Evolutionary conservation across 2,329 filamentous ascomycete genomes (phyloP).

Genomic region (Colletotrichum neosansevieriae): DNA sequence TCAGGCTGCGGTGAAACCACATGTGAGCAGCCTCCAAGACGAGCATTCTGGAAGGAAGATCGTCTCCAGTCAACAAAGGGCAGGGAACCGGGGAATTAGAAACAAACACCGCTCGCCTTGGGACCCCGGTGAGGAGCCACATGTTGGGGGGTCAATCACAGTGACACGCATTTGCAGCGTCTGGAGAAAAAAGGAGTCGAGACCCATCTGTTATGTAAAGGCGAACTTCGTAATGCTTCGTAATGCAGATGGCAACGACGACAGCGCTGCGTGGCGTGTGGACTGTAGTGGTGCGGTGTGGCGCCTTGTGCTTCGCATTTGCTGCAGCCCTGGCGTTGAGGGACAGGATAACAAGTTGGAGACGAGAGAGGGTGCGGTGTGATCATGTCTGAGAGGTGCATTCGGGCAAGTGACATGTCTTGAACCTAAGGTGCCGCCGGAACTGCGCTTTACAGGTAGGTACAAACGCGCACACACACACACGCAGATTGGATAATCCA

Average conservation of each 20-base stretch:
- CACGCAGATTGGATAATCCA: too few relatives aligned
- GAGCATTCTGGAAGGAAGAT: too few relatives aligned
- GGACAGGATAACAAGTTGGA: background rate
- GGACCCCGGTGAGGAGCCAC: background rate
- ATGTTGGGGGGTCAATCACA: background rate
- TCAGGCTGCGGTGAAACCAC: too few relatives aligned
- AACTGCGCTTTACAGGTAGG: background rate
- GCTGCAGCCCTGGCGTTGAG: background rate
- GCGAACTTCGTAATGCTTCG: background rate
- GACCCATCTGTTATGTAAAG: background rate
- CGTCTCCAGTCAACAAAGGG: background rate
- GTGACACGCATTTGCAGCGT: background rate
- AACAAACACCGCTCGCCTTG: background rate
- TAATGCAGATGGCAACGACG: background rate
- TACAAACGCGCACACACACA: too few relatives aligned
- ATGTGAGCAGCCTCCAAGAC: too few relatives aligned
- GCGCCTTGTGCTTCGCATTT: background rate
- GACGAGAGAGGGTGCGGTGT: conserved; percentile 5
- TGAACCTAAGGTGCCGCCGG: background rate
- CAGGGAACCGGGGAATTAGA: background rate
- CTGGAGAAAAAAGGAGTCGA: conserved; percentile 6
- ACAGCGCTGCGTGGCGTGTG: background rate
- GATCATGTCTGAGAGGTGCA: conserved; percentile 13
- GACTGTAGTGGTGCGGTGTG: background rate
- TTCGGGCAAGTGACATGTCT: conserved; percentile 6